Evolutionary conservation across 164 flowering plant species (phyloP), one percentile per base, ranked within the genome.

Genomic region (Umbilicus rupestris): DNA sequence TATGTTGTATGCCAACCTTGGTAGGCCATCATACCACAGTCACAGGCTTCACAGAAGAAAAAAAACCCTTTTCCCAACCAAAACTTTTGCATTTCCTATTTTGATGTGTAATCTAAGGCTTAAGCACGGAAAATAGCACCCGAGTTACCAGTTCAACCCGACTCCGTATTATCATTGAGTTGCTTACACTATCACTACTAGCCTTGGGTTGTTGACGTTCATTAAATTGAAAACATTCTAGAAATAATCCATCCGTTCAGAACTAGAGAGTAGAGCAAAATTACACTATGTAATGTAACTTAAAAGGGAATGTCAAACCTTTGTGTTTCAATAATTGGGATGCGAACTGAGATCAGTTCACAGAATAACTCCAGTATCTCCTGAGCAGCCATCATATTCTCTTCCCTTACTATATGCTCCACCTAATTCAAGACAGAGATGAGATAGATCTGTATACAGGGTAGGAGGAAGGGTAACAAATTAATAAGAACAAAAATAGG

Each of bases 381-480:
- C 59, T 95, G 99, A 24, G 97, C 97, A 58, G 96, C 97, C 96
- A 92, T 89, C 96, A 92, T 92, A 71, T 90, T 95, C 86, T 92
- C 94, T 77, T 95, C 99, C 67, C 97, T 78, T 45, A 95, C 78
- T 22, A 95, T 89, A 81, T 95, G 97, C 83, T 95, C 99, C 31
- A 92, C 99, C 99, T 95, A 73, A 70, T 73, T 16, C 10, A 67
- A 41, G 29, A 52, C 30, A 52, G 5, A 52, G 15, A 24, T 10
- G 30, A 3, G 14, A 52, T 24, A 24, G 29, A 41, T 41, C 10
- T 41, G 12, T 12, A 22, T 12, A 22, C 58, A 52, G 16, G 11
- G 58, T 52, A 52, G 29, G 31, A 22, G 15, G 22, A 47, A 50
- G 3, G 29, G 58, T 20, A 52, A 52, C 29, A 22, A 50, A 20